Percentiles rank a stretch among this genome's conserved stretches.
These are phyloP conservation scores for Babesia microti DNA, from an alignment of 169 alveolate species.

Conservation along the genomic window DNA sequence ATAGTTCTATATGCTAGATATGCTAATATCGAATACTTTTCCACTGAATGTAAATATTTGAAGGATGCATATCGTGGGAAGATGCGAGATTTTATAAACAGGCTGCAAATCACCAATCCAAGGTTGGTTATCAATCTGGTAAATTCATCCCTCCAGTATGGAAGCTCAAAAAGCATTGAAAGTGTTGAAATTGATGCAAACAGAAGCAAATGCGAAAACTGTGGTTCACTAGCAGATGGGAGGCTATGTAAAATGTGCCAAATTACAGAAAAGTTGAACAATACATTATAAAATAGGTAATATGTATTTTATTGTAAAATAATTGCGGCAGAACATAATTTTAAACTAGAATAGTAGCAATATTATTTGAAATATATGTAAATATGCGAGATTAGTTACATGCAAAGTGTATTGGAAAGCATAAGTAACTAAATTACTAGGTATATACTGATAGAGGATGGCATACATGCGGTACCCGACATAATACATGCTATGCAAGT, in stretches of 20 bases:
- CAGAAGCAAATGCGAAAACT: slow-evolving; percentile 9
- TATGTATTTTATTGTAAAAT: too few relatives aligned
- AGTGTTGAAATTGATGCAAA: background rate
- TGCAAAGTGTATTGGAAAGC: too few relatives aligned
- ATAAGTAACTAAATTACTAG: too few relatives aligned
- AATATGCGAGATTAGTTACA: background rate
- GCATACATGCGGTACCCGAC: too few relatives aligned
- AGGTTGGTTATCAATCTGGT: slow-evolving; percentile 44
- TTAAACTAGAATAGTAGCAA: background rate
- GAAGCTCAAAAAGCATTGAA: slow-evolving; percentile 3
- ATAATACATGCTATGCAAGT: too few relatives aligned
- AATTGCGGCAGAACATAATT: too few relatives aligned
- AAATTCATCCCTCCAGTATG: slow-evolving; percentile 31
- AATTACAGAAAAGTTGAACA: slow-evolving; percentile 9
- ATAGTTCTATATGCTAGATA: slow-evolving; percentile 93
- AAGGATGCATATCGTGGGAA: slow-evolving; percentile 94
- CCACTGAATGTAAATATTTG: slow-evolving; percentile 94
- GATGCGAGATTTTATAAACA: slow-evolving; percentile 84
- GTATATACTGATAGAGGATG: too few relatives aligned
- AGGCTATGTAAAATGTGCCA: slow-evolving; percentile 29
- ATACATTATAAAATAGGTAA: background rate
- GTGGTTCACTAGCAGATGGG: slow-evolving; percentile 24
- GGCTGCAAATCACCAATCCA: slow-evolving; percentile 69
- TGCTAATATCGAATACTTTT: slow-evolving; percentile 83
- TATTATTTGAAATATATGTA: background rate